Evolutionary conservation across 495 filamentous ascomycete species (phyloP).

Genomic region (Hypoxylon lienhwacheense): DNA sequence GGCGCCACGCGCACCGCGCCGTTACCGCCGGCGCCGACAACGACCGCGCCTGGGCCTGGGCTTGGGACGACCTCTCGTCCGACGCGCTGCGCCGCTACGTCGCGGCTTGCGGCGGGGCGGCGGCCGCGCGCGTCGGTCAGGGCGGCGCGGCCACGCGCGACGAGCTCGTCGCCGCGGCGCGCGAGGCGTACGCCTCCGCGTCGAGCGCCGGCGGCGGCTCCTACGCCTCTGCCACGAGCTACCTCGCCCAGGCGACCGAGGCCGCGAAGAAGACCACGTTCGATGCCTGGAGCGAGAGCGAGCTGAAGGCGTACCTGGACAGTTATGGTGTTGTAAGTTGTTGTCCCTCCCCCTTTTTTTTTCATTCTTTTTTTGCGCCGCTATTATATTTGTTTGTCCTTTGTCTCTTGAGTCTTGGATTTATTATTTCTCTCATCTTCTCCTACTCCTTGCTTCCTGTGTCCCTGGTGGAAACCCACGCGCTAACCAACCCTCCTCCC

Average conservation of each 20-base stretch:
- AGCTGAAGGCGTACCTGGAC: slow-evolving; percentile 80
- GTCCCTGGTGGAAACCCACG: too few species aligned
- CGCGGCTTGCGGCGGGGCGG: slow-evolving; percentile 55
- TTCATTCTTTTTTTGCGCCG: not conserved
- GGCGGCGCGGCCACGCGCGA: slow-evolving; percentile 69
- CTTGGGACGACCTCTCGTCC: slow-evolving; percentile 78
- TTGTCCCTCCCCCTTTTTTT: too few species aligned
- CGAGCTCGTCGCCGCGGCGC: slow-evolving; percentile 70
- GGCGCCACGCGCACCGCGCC: slow-evolving; percentile 72
- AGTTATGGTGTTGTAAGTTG: slow-evolving; percentile 69
- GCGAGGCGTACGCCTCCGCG: slow-evolving; percentile 69
- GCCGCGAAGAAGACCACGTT: slow-evolving; percentile 70
- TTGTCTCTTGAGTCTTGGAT: slow-evolving; percentile 52
- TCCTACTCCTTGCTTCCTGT: too few species aligned
- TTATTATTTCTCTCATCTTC: too few species aligned
- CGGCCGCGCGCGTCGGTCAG: slow-evolving; percentile 68
- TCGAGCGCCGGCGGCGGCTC: slow-evolving; percentile 65
- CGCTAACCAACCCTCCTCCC: too few species aligned
- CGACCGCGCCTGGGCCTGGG: slow-evolving; percentile 76
- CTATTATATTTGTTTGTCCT: not conserved
- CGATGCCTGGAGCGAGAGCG: slow-evolving; percentile 76
- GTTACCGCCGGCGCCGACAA: too few species aligned
- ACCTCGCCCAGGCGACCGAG: slow-evolving; percentile 68
- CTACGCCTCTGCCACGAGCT: slow-evolving; percentile 75
- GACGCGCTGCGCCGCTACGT: slow-evolving; percentile 78